Conservation (phyloP, 371 early-diverging fungal species). For the Zychaea mexicana region DNA sequence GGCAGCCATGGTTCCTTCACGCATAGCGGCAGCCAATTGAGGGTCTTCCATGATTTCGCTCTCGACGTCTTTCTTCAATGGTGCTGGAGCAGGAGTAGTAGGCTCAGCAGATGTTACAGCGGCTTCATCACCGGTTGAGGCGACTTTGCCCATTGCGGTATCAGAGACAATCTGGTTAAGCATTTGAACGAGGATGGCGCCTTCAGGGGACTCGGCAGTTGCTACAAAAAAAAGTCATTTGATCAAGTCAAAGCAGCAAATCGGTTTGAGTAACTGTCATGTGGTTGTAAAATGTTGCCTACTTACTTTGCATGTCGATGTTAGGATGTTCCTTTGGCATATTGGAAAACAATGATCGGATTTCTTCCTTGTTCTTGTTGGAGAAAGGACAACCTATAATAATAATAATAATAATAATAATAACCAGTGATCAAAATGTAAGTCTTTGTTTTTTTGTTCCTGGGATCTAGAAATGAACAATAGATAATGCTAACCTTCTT, state of each 20-base stretch:
- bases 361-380: conserved; percentile 39
- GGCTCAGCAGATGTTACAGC: conserved; percentile 7
- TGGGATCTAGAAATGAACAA: too few relatives aligned
- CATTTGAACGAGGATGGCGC: conserved; percentile 37
- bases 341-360: conserved; percentile 26
- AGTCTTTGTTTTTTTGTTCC: too few relatives aligned
- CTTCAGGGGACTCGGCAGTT: conserved; percentile 41
- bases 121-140: conserved; percentile 8
- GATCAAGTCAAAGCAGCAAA: not conserved
- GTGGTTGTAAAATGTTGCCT: too few relatives aligned
- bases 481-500: conserved; percentile 45
- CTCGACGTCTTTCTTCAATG: conserved; percentile 2
- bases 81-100: not conserved
- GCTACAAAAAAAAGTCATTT: conserved; percentile 19
- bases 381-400: conserved; percentile 49
- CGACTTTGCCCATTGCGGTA: conserved; percentile 24
- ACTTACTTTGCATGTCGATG: conserved; percentile 35
- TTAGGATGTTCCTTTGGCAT: conserved; percentile 48
- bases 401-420: not conserved
- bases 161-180: conserved; percentile 36
- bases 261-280: too few relatives aligned
- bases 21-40: conserved; percentile 50
- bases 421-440: not conserved
- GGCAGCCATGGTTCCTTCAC: conserved; percentile 61
- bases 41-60: conserved; percentile 36